These are phyloP conservation scores for Cyberlindnera sargentensis DNA, from an alignment of 805 yeast species.

Conservation along the genomic window DNA sequence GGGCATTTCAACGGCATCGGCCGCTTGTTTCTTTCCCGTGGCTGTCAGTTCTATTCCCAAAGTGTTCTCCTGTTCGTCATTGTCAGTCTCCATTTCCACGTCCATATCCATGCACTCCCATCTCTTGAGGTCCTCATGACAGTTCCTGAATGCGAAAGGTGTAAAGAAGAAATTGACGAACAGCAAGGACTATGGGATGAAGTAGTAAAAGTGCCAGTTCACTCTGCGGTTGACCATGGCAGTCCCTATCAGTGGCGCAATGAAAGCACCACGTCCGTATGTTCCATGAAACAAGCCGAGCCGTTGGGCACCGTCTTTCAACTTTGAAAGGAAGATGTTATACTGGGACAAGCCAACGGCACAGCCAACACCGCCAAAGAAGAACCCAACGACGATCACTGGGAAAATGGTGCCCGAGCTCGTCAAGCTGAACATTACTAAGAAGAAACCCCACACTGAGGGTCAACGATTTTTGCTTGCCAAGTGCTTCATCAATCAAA, in stretches of 20 bases:
- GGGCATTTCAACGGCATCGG: not conserved
- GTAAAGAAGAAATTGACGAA: constrained; percentile 27
- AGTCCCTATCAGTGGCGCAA: constrained; percentile 54
- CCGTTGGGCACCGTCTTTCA: constrained; percentile 36
- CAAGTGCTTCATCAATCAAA: constrained; percentile 33
- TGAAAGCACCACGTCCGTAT: constrained; percentile 60
- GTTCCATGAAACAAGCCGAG: constrained; percentile 52
- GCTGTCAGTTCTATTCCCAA: not conserved
- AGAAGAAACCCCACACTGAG: constrained; percentile 31
- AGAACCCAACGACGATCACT: constrained; percentile 41
- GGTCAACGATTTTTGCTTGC: constrained; percentile 31
- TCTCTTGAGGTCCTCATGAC: constrained; percentile 33
- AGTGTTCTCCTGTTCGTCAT: not conserved
- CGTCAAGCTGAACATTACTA: constrained; percentile 39
- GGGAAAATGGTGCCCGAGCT: constrained; percentile 43
- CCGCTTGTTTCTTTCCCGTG: not conserved
- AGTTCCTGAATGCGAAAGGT: constrained; percentile 37
- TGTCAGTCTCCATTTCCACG: not conserved
- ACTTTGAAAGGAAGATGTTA: constrained; percentile 43
- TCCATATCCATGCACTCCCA: constrained; percentile 13
- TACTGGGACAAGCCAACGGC: constrained; percentile 44
- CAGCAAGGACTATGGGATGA: constrained; percentile 42
- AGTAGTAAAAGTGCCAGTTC: constrained; percentile 48
- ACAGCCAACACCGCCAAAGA: constrained; percentile 52
- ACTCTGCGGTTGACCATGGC: constrained; percentile 44